phyloP scores from a whole-genome alignment of 805 yeast species.

The Lipomyces yamadae region DNA sequence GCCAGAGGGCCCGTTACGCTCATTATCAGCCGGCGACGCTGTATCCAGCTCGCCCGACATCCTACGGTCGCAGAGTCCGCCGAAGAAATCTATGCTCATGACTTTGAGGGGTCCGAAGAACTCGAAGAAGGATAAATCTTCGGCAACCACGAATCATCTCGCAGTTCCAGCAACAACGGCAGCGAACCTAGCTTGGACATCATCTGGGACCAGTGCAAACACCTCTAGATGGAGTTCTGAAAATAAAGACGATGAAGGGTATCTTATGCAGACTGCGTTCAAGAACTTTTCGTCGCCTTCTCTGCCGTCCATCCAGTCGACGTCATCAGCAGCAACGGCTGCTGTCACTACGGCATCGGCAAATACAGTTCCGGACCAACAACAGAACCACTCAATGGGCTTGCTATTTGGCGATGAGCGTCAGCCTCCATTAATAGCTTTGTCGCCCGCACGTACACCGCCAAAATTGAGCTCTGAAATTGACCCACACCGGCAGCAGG shows the following conservation, averaged over 20 bases:
- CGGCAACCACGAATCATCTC: slow-evolving; percentile 1
- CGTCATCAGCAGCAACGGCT: slow-evolving; percentile 9
- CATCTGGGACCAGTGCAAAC: background rate
- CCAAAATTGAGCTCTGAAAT: slow-evolving; percentile 3
- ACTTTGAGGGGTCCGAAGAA: slow-evolving; percentile 31
- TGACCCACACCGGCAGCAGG: background rate
- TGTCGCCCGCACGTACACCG: slow-evolving; percentile 21
- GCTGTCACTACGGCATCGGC: background rate
- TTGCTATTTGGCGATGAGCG: slow-evolving; percentile 2
- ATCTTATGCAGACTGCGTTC: slow-evolving; percentile 22
- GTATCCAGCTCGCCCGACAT: slow-evolving; percentile 4
- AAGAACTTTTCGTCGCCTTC: slow-evolving; percentile 31
- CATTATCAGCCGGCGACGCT: slow-evolving; percentile 19
- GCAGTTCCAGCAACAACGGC: slow-evolving; percentile 17
- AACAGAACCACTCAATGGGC: slow-evolving; percentile 8
- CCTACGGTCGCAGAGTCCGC: slow-evolving; percentile 28
- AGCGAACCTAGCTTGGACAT: slow-evolving; percentile 11
- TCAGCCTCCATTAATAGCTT: slow-evolving; percentile 7
- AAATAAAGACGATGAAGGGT: slow-evolving; percentile 18
- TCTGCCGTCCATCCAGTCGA: slow-evolving; percentile 11
- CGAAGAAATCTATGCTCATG: slow-evolving; percentile 36
- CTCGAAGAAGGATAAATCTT: slow-evolving; percentile 21
- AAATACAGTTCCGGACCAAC: background rate
- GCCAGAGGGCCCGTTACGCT: slow-evolving; percentile 11
- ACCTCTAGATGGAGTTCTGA: slow-evolving; percentile 5